phyloP scores from a whole-genome alignment of 2,329 filamentous ascomycete species.

The Colletotrichum tamarilloi region DNA sequence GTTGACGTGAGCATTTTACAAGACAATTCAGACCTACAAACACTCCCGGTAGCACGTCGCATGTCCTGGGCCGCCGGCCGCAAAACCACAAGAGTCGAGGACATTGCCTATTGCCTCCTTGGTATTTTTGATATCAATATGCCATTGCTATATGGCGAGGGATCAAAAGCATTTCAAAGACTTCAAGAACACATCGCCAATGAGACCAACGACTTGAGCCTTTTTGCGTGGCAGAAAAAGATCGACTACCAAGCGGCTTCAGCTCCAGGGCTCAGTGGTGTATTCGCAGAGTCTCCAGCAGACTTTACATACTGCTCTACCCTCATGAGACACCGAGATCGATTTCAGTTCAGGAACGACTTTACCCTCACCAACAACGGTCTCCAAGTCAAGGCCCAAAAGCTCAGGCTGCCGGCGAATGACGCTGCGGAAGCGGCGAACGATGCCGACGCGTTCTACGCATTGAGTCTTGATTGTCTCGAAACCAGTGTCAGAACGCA shows the following conservation, averaged over 20 bases:
- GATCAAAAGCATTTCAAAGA: constrained; percentile 38
- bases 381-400: background rate
- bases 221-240: constrained; percentile 6
- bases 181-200: constrained; percentile 20
- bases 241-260: background rate
- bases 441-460: background rate
- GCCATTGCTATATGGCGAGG: constrained; percentile 42
- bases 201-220: constrained; percentile 6
- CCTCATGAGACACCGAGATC: background rate
- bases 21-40: background rate
- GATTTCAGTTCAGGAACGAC: constrained; percentile 6
- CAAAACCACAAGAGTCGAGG: constrained; percentile 37
- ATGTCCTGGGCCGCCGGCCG: constrained; percentile 44
- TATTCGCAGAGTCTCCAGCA: constrained; percentile 2
- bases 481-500: constrained; percentile 2
- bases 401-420: background rate
- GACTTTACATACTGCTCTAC: background rate
- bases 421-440: background rate
- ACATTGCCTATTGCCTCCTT: constrained; percentile 42
- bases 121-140: constrained; percentile 43
- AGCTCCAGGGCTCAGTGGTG: background rate
- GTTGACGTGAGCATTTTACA: background rate
- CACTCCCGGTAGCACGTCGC: background rate
- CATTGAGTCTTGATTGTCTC: background rate
- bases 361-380: constrained; percentile 9